Percentiles rank a stretch among this genome's conserved stretches.
Conservation (phyloP, 805 yeast species). For the Saccharomycopsis fermentans region DNA sequence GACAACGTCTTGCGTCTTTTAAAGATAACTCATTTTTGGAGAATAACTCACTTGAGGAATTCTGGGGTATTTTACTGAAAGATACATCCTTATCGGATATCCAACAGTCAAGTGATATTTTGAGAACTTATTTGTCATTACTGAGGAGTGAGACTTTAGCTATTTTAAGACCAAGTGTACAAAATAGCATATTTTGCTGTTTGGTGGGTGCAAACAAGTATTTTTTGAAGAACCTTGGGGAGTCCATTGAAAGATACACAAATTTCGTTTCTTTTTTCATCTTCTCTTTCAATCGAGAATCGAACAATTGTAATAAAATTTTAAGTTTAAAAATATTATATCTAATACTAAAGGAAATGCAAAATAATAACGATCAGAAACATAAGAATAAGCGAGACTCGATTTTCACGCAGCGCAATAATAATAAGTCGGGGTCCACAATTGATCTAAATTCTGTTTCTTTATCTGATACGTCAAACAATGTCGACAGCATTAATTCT, state of each 20-base stretch:
- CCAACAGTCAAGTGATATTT: neutral
- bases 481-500: neutral
- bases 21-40: conserved; percentile 3
- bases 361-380: neutral
- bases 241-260: conserved; percentile 20
- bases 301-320: conserved; percentile 42
- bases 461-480: neutral
- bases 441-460: neutral
- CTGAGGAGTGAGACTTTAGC: conserved; percentile 6
- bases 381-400: conserved; percentile 4
- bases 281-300: conserved; percentile 45
- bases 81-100: neutral
- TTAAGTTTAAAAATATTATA: conserved; percentile 45
- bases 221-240: neutral
- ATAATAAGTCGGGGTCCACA: neutral
- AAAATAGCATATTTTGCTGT: conserved; percentile 10
- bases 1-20: conserved; percentile 18
- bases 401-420: conserved; percentile 1
- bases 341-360: conserved; percentile 25
- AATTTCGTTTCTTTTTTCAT: conserved; percentile 40
- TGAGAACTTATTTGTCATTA: conserved; percentile 1
- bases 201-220: conserved; percentile 9
- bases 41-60: conserved; percentile 4
- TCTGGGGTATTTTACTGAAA: conserved; percentile 4
- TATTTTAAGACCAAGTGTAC: conserved; percentile 8